Percentiles rank a stretch among this genome's conserved stretches.
Conservation (phyloP, 2,329 filamentous ascomycete species). For the Knoxdaviesia capensis region DNA sequence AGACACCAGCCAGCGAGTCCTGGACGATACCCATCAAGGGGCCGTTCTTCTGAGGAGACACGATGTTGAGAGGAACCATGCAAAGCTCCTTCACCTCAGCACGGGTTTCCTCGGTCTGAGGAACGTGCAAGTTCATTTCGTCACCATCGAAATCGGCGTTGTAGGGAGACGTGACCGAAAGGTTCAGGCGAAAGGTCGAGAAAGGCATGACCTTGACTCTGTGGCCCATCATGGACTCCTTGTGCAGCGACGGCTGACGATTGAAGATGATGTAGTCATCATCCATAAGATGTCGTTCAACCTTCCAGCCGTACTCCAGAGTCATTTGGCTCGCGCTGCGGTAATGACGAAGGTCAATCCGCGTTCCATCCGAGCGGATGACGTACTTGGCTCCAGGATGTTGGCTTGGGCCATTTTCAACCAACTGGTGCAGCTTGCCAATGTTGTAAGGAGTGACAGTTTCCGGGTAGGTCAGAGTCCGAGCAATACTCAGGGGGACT, state of each 20-base stretch:
- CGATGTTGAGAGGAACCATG: constrained; percentile 96
- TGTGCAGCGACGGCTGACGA: constrained; percentile 95
- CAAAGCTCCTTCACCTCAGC: constrained; percentile 88
- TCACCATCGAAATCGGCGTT: constrained; percentile 99
- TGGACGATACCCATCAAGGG: constrained; percentile 99
- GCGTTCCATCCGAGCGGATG: constrained; percentile 77
- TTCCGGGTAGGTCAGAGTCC: constrained; percentile 87
- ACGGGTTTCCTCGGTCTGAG: constrained; percentile 89
- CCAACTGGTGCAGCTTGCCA: constrained; percentile 68
- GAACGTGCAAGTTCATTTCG: constrained; percentile 99
- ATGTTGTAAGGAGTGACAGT: constrained; percentile 98
- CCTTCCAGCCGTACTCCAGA: constrained; percentile 93
- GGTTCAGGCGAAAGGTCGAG: constrained; percentile 91
- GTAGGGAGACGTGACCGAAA: constrained; percentile 96
- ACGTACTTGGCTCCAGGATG: constrained; percentile 96
- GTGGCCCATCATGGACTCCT: constrained; percentile 99
- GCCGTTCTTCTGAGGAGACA: constrained; percentile 90
- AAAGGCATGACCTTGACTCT: constrained; percentile 96
- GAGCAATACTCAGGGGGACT: constrained; percentile 82
- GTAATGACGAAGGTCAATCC: constrained; percentile 88
- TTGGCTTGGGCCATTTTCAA: constrained; percentile 84
- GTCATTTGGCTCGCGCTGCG: constrained; percentile 71
- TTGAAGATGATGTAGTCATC: constrained; percentile 99
- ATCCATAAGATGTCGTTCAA: constrained; percentile 88
- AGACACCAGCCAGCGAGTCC: constrained; percentile 86